phyloP scores from a whole-genome alignment of 805 yeast genomes.

The Zygoascus ofunaensis region DNA sequence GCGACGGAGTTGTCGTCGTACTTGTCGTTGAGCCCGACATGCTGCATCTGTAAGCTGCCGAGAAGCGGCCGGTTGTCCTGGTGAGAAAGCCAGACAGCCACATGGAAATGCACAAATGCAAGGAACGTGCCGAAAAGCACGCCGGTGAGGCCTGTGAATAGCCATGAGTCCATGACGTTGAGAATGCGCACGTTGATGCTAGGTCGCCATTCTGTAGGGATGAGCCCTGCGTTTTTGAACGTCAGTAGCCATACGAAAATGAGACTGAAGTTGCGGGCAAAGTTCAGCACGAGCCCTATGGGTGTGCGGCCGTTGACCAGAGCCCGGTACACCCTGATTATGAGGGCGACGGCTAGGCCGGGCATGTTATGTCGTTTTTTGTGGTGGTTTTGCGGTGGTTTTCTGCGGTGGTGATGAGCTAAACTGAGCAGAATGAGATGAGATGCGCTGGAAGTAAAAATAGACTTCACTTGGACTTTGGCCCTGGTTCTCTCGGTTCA shows the following conservation, averaged over 20 bases:
- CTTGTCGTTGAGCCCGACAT: not conserved
- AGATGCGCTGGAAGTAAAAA: no score
- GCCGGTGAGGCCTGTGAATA: conserved; percentile 23
- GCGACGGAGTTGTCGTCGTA: not conserved
- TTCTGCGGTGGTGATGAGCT: no score
- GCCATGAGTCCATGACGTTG: conserved; percentile 32
- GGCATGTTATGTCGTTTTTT: no score
- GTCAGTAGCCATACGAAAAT: conserved; percentile 13
- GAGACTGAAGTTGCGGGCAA: conserved; percentile 21
- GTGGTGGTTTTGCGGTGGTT: no score
- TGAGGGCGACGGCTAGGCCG: not conserved
- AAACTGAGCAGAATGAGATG: no score
- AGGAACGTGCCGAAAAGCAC: conserved; percentile 2
- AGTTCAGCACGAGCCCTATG: conserved; percentile 6
- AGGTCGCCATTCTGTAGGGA: conserved; percentile 49
- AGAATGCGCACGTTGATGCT: conserved; percentile 41
- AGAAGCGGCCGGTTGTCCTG: not conserved
- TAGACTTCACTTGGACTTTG: no score
- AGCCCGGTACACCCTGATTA: not conserved
- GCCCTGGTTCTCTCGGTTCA: no score
- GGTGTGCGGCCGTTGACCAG: conserved; percentile 7
- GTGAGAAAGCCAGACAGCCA: not conserved
- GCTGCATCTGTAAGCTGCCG: not conserved
- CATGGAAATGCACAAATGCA: conserved; percentile 1
- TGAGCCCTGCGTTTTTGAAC: conserved; percentile 30